phyloP scores from a whole-genome alignment of 2,329 filamentous ascomycete species.

The Calonectria multiphialidica region DNA sequence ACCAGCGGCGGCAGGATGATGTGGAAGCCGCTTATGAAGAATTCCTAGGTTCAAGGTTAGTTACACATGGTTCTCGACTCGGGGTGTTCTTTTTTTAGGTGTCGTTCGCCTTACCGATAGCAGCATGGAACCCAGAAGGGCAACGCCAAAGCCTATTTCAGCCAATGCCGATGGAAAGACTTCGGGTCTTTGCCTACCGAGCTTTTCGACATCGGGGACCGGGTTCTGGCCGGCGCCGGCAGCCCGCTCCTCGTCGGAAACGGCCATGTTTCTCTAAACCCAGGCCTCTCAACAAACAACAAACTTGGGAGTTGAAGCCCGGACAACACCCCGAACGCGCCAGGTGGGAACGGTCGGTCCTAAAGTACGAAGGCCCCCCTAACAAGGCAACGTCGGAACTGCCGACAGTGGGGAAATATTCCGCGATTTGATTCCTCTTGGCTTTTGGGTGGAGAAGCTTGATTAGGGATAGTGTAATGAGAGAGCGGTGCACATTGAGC shows the following conservation, averaged over 20 bases:
- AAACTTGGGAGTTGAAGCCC: background rate
- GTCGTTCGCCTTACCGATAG: conserved; percentile 34
- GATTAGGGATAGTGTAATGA: conserved; percentile 16
- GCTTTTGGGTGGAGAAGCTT: conserved; percentile 19
- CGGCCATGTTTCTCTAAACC: conserved; percentile 20
- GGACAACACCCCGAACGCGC: background rate
- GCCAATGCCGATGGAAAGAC: conserved; percentile 39
- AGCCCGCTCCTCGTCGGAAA: conserved; percentile 31
- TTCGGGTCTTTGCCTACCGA: conserved; percentile 41
- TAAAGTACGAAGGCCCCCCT: background rate
- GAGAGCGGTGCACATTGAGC: background rate
- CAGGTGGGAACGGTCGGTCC: background rate
- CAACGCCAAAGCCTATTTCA: conserved; percentile 39
- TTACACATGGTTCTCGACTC: conserved; percentile 11
- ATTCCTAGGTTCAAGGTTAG: conserved; percentile 31
- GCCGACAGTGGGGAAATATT: background rate
- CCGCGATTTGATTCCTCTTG: conserved; percentile 15
- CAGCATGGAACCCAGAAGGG: conserved; percentile 41
- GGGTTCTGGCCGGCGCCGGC: conserved; percentile 17
- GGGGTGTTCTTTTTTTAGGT: too few species aligned
- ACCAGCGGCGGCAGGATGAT: conserved; percentile 74
- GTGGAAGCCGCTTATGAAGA: conserved; percentile 44
- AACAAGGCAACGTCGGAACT: background rate
- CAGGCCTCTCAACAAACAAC: background rate
- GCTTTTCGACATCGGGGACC: conserved; percentile 38